Conservation (phyloP, 208 protist species). For the Leishmania aethiopica region DNA sequence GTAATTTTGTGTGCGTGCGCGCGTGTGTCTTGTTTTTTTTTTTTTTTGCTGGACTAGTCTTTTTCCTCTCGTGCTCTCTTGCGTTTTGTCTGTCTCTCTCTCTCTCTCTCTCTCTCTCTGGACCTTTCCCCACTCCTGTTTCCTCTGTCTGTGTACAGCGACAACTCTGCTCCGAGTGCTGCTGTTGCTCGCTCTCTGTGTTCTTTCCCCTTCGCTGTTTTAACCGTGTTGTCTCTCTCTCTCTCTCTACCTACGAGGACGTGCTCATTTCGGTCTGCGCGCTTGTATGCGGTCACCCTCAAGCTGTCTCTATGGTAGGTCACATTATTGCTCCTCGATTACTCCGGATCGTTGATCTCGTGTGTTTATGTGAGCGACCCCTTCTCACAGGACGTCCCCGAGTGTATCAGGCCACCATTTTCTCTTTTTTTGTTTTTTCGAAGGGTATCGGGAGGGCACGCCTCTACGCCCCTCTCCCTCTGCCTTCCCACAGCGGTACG, state of each 20-base stretch:
- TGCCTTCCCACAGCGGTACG: background rate
- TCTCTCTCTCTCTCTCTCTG: background rate
- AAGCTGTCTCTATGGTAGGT: background rate
- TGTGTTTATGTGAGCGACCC: background rate
- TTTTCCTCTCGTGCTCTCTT: background rate
- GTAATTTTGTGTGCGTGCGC: background rate
- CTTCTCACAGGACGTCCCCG: background rate
- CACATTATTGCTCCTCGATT: background rate
- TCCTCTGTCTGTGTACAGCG: slow-evolving; percentile 2
- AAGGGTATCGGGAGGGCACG: background rate
- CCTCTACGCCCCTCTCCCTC: background rate
- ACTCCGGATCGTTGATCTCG: background rate
- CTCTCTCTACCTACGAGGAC: background rate
- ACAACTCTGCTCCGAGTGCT: background rate
- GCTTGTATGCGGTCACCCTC: background rate
- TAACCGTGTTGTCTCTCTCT: background rate
- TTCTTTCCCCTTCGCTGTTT: background rate
- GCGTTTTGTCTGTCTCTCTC: background rate
- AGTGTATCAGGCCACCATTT: background rate
- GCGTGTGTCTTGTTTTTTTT: background rate
- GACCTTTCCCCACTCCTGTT: background rate
- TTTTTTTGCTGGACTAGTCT: background rate
- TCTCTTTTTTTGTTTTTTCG: too few species aligned
- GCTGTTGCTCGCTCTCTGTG: background rate
- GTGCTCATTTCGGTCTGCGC: background rate